These are phyloP conservation scores for Ajuga chamaepitys DNA, from an alignment of 257 asterid genomes.

Conservation along the genomic window DNA sequence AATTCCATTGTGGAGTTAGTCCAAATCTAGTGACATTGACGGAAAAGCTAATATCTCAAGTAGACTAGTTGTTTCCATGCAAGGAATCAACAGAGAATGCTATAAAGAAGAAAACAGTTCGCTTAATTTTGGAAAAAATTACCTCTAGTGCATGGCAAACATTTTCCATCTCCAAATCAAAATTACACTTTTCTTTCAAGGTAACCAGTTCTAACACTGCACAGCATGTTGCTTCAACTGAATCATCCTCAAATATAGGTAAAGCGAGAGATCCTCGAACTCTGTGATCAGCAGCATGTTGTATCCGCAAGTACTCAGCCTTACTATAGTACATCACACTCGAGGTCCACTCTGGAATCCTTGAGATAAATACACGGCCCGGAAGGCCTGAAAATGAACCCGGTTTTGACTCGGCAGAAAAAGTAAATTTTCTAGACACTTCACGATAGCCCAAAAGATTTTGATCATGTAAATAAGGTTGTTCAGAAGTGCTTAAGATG, in stretches of 20 bases:
- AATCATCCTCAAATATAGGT: constrained; percentile 59
- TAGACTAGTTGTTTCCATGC: not conserved
- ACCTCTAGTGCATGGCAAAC: constrained; percentile 62
- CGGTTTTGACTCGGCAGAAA: constrained; percentile 42
- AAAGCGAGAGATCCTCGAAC: constrained; percentile 76
- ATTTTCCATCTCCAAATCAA: constrained; percentile 51
- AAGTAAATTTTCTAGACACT: constrained; percentile 62
- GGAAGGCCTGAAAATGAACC: constrained; percentile 65
- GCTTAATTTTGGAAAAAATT: constrained; percentile 3
- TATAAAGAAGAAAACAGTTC: not conserved
- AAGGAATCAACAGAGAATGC: not conserved
- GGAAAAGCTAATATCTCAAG: not conserved
- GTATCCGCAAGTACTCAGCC: constrained; percentile 55
- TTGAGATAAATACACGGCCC: constrained; percentile 75
- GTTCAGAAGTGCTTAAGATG: constrained; percentile 64
- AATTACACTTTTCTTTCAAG: constrained; percentile 38
- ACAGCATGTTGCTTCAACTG: constrained; percentile 37
- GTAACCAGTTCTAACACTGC: constrained; percentile 75
- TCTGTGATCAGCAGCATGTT: constrained; percentile 49
- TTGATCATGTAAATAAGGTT: constrained; percentile 62
- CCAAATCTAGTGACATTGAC: not conserved
- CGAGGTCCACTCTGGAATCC: constrained; percentile 85
- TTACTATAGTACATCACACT: constrained; percentile 55
- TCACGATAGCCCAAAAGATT: constrained; percentile 69
- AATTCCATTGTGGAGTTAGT: not conserved